A percentile compares a stretch with the other conserved stretches of the same genome.
Evolutionary conservation across 352 stramenopile species (phyloP).

Genomic region (Phytophthora litchii): DNA sequence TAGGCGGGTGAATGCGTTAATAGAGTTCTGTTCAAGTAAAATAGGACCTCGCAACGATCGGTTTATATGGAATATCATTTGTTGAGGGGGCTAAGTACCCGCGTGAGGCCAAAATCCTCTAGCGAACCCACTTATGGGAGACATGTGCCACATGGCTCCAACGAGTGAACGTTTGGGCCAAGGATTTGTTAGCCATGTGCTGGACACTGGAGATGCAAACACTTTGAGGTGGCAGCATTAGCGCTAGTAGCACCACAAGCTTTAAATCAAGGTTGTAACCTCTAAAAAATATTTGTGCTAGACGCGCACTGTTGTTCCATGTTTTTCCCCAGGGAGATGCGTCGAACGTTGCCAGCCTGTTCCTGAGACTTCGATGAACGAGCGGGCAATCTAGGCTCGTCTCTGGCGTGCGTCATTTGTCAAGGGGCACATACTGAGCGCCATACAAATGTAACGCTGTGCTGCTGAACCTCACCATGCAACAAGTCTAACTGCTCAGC

Average conservation of each 20-base stretch:
- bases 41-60: not conserved
- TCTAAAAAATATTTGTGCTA: no score
- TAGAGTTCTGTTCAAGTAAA: not conserved
- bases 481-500: no score
- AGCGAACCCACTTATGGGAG: conserved; percentile 31
- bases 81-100: not conserved
- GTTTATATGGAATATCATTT: not conserved
- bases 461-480: no score
- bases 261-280: no score
- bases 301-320: conserved; percentile 5
- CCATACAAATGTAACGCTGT: no score
- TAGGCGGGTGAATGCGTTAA: not conserved
- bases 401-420: conserved; percentile 6
- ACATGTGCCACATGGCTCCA: conserved; percentile 32
- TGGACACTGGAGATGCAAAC: not conserved
- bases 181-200: conserved; percentile 12
- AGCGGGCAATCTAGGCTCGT: conserved; percentile 13
- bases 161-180: conserved; percentile 16
- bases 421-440: not conserved
- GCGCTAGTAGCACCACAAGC: conserved; percentile 4
- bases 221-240: not conserved
- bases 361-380: conserved; percentile 29
- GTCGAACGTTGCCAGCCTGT: conserved; percentile 11
- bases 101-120: not conserved
- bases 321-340: conserved; percentile 4